A percentile compares a stretch with the other conserved stretches of the same genome.
These are phyloP conservation scores for Botrytis byssoidea DNA, from an alignment of 2,329 filamentous ascomycete species.

Conservation along the genomic window DNA sequence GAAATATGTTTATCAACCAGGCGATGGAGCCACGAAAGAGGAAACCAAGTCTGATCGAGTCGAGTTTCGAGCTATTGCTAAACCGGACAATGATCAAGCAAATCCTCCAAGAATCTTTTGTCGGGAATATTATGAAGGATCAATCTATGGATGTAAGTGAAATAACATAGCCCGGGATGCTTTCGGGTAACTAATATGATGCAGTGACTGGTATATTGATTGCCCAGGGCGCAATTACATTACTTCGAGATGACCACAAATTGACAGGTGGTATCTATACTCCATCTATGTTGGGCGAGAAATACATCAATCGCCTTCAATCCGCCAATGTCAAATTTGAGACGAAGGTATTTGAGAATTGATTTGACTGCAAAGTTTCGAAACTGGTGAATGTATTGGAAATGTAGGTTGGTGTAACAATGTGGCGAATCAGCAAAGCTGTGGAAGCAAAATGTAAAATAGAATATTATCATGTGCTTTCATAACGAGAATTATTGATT, in stretches of 20 bases:
- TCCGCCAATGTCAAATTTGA: conserved; percentile 61
- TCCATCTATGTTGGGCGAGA: conserved; percentile 67
- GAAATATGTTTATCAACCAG: conserved; percentile 51
- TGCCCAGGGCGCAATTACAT: conserved; percentile 61
- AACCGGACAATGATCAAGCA: conserved; percentile 51
- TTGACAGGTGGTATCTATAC: conserved; percentile 69
- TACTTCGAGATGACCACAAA: conserved; percentile 60
- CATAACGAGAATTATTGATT: neutral
- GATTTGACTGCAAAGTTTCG: neutral
- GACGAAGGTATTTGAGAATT: conserved; percentile 45
- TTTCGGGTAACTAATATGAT: conserved; percentile 21
- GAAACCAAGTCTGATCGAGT: conserved; percentile 56
- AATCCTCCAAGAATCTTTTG: conserved; percentile 47
- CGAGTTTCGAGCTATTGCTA: conserved; percentile 62
- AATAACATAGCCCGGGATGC: neutral
- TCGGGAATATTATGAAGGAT: conserved; percentile 56
- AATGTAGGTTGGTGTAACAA: neutral
- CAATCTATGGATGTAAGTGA: conserved; percentile 62
- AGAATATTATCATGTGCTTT: neutral
- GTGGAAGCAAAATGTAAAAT: neutral
- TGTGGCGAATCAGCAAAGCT: neutral
- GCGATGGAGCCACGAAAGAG: conserved; percentile 54
- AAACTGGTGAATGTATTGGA: neutral
- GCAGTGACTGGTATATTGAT: conserved; percentile 64
- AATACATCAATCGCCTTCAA: conserved; percentile 62